Percentiles rank a stretch among this genome's conserved stretches.
Conservation (phyloP, 2,329 filamentous ascomycete species). For the Cladosporium cucumerinum region DNA sequence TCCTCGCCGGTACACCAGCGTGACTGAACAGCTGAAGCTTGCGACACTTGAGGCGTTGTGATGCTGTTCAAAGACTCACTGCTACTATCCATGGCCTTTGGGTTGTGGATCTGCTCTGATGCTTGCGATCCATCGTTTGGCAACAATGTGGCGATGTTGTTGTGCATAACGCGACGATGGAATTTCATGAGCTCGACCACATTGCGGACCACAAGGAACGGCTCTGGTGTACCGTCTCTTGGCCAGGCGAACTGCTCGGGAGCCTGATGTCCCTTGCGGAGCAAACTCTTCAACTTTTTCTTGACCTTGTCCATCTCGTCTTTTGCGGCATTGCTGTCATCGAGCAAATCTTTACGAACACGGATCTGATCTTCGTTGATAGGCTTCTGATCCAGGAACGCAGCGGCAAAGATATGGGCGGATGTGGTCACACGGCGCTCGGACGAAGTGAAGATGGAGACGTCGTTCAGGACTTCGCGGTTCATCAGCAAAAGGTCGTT, state of each 20-base stretch:
- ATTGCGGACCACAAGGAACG: constrained; percentile 84
- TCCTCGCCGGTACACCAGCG: constrained; percentile 98
- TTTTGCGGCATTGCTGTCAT: constrained; percentile 97
- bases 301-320: constrained; percentile 99
- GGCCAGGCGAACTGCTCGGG: constrained; percentile 99
- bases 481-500: constrained; percentile 94
- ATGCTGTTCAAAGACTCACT: constrained; percentile 9
- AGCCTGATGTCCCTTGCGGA: constrained; percentile 88
- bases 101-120: constrained; percentile 51
- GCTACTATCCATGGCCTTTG: constrained; percentile 46
- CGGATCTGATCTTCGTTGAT: constrained; percentile 81
- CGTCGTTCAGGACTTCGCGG: constrained; percentile 83
- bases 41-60: constrained; percentile 14
- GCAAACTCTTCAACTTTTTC: constrained; percentile 92
- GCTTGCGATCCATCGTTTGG: constrained; percentile 61
- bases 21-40: constrained; percentile 63
- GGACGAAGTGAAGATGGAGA: constrained; percentile 92
- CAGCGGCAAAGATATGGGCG: constrained; percentile 90
- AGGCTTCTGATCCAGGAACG: constrained; percentile 84
- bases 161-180: constrained; percentile 87
- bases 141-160: constrained; percentile 80
- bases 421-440: constrained; percentile 92
- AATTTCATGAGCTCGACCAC: constrained; percentile 98
- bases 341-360: constrained; percentile 88
- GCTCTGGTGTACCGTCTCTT: constrained; percentile 83